phyloP scores from a whole-genome alignment of 176 grass and related monocot species.

The Alloteropsis semialata region DNA sequence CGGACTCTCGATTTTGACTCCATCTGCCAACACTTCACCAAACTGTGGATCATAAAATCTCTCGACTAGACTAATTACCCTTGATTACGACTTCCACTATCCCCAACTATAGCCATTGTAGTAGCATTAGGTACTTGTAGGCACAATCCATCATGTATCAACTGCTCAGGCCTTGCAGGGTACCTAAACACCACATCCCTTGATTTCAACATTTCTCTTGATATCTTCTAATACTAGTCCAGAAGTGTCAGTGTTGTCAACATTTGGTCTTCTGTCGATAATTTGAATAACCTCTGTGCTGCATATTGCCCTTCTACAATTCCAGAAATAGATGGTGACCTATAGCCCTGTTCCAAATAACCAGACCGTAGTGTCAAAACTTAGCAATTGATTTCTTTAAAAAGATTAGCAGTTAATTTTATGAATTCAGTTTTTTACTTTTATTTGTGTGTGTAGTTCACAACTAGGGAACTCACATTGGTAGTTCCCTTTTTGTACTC shows the following conservation, averaged over 20 bases:
- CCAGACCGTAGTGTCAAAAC: too few species aligned
- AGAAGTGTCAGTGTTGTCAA: conserved; percentile 51
- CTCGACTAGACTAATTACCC: conserved; percentile 60
- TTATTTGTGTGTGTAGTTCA: too few species aligned
- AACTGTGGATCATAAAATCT: conserved; percentile 75
- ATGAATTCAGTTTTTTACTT: too few species aligned
- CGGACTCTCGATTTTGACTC: too few species aligned
- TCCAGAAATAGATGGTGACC: conserved; percentile 66
- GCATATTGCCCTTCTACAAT: conserved; percentile 76
- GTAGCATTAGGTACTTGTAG: conserved; percentile 47
- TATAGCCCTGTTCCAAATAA: conserved; percentile 59
- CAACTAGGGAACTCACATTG: not conserved
- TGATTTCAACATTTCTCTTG: conserved; percentile 51
- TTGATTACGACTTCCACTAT: conserved; percentile 86
- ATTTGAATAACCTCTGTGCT: conserved; percentile 66
- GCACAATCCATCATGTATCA: conserved; percentile 45
- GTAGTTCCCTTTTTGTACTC: not conserved
- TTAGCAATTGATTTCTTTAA: too few species aligned
- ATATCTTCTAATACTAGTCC: conserved; percentile 56
- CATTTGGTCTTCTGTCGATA: conserved; percentile 64
- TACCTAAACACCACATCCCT: conserved; percentile 69
- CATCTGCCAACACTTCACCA: too few species aligned
- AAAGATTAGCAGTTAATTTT: too few species aligned
- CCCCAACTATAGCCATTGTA: conserved; percentile 78
- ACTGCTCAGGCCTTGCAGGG: conserved; percentile 65